Evolutionary conservation across 345 rosid genomes (phyloP), one percentile per base, ranked within the genome.

Genomic region (Microthlaspi erraticum): DNA sequence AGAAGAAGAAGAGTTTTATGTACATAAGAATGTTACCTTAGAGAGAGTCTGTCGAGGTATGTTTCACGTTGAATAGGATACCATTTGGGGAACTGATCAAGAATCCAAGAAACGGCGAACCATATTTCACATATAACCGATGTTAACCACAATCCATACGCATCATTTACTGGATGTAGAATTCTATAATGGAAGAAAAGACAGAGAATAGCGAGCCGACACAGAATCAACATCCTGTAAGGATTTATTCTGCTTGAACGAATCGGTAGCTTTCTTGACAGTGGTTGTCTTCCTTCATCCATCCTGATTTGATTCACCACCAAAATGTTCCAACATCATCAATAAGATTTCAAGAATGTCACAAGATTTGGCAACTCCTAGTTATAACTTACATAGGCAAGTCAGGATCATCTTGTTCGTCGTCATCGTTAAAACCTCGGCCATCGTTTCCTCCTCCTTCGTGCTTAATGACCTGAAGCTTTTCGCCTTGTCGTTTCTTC

Each of bases 221-320:
- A 80, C 20, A 93, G 55, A 65, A 93, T 83, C 59, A 93, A 59
- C 86, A 93, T 59, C 79, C 98, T 81, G 66, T 93, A 93, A 3
- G 98, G 98, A 74, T 81, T 93, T 69, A 93, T 87, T 84, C 80
- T 93, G 97, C 97, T 93, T 11, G 98, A 93, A 17, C 88, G 86
- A 80, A 93, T 71, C 0, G 97, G 92, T 64, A 93, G 72, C 83
- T 93, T 93, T 78, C 98, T 83, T 4, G 96, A 93, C 13, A 93
- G 88, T 49, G 98, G 98, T 79, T 93, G 96, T 74, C 98, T 85
- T 68, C 96, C 98, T 85, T 93, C 98, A 68, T 93, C 98, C 98
- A 93, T 93, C 97, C 98, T 93, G 88, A 75, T 43, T 54, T 8
- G 50, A 6, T 26, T 26, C 2, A 6, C 34, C 12, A 60, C 49